Evolutionary conservation across 2,329 filamentous ascomycete genomes (phyloP), one percentile per base, ranked within the genome.

Genomic region (Penicillium sp.): DNA sequence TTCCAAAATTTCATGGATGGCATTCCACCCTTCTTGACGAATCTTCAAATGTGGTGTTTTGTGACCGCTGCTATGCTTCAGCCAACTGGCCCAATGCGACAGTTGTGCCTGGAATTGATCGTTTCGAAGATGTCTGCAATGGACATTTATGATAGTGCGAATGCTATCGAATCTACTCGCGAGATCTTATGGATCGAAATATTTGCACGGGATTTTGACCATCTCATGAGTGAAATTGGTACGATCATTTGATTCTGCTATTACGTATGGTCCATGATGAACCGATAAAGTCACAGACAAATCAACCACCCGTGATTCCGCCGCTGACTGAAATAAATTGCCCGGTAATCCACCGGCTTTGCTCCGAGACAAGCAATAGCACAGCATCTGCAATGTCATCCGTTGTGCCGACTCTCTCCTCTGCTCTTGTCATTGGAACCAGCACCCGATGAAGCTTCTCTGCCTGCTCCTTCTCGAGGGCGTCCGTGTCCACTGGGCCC

Each of bases 291-390:
- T n/a, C n/a, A n/a, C n/a, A n/a, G n/a, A n/a, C n/a, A n/a, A n/a
- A n/a, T n/a, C 26, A 32, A 8, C 29, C 29, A 5, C 35, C 35
- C n/a, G 35, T 61, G 14, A 64, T 52, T 4, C 61, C 65, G 13
- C 62, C 65, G 31, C 58, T 67, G 25, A 62, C 64, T 1, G 56
- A 60, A 41, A 69, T 65, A 20, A 52, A 59, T 55, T 70, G 66
- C n/a, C 60, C 68, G 0, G 68, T 69, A n/a, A 71, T 64, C 69
- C 68, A 71, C 4, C 68, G 50, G 17, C 57, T 60, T 39, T 64
- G 62, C 41, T 68, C 63, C 6, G 51, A 61, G 1, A 56, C 65
- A 2, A 71, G 37, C 30, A 69, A 40, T 16, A 69, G 41, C 16
- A 66, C 62, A 0, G 64, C 66, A 42, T 72, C 68, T 0, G 62